Percentiles rank a stretch among this genome's conserved stretches.
Evolutionary conservation across 129 eudicot species (phyloP).

Genomic region (Flaveria ramosissima): DNA sequence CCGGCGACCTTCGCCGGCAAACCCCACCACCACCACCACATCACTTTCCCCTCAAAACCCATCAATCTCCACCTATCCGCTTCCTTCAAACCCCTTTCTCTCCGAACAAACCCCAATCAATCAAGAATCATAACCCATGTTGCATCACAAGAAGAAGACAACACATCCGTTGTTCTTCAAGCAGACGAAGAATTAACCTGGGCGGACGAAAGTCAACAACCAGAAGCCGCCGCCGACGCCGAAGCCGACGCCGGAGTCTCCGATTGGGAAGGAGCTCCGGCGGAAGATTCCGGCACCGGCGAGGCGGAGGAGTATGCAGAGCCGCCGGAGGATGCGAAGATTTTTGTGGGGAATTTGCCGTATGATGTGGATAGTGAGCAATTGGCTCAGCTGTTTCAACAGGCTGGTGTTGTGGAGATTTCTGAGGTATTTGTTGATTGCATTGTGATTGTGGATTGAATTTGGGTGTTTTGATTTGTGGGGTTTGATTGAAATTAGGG

Average conservation of each 20-base stretch:
- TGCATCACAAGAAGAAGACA: constrained; percentile 55
- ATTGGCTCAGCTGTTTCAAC: constrained; percentile 69
- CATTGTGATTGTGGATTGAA: neutral
- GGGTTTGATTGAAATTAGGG: too few species aligned
- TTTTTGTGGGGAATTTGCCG: constrained; percentile 82
- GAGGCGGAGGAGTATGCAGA: constrained; percentile 34
- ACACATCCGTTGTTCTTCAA: constrained; percentile 49
- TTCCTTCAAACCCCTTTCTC: constrained; percentile 29
- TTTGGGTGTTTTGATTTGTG: neutral
- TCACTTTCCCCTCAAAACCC: constrained; percentile 46
- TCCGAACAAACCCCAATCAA: constrained; percentile 34
- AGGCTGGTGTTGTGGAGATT: constrained; percentile 81
- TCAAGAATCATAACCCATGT: constrained; percentile 30
- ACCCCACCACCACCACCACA: neutral
- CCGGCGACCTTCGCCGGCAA: constrained; percentile 41
- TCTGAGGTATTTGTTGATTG: constrained; percentile 56
- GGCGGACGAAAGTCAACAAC: constrained; percentile 21
- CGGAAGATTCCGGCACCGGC: neutral
- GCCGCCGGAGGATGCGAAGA: constrained; percentile 74
- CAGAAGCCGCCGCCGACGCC: constrained; percentile 14
- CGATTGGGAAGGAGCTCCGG: constrained; percentile 4
- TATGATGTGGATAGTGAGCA: constrained; percentile 72
- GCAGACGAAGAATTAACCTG: constrained; percentile 39
- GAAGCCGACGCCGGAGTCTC: constrained; percentile 7
- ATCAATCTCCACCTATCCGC: constrained; percentile 47